Base-by-base conservation (phyloP, 768 basidiomycete genomes). In the Mycena belliarum region DNA sequence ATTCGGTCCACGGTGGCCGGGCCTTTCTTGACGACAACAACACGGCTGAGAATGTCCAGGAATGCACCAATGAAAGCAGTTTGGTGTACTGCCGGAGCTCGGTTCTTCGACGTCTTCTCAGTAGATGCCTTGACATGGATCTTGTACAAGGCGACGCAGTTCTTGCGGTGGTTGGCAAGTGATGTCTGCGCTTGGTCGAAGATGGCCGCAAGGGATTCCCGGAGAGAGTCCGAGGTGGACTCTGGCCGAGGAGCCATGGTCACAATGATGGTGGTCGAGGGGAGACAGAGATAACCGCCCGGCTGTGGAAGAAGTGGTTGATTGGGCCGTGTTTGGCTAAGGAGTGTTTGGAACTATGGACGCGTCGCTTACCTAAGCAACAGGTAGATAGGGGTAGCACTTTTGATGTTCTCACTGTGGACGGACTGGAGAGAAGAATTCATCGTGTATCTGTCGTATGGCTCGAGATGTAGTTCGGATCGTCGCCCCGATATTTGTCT, bases 131-230 rank as follows among this genome's bases (percentile, higher is more conserved):
- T 82, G 15, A 76, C 62, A 65, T 96, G 93, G 29, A 96, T 72
- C 69, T 96, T 95, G 77, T 91, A 83, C 1, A 98, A 80, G 0
- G 88, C 86, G 42, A 95, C 88, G 51, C 88, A 82, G 72, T 97
- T 97, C 79, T 98, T 98, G 65, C 91, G 89, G 73, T 98, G 96
- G 70, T 93, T 94, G 5, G 94, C 91, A 23, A 86, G 69, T 0
- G 90, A 87, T 20, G 71, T 72, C 68, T 97, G 95, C 0, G 82
- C 88, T 72, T 97, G 93, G 43, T 89, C 87, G 55, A 96, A 95
- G 20, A 81, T 74, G 14, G 65, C 64, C 2, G 76, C 71, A 18
- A 82, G 59, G 8, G 68, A 68, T 35, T 74, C 76, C 40, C 70
- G 65, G 1, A 82, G 60, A 8, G 44, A 45, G 21, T 57, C 56